Conservation (phyloP, 1,139 yeast species). For the Sugiyamaella novakii region DNA sequence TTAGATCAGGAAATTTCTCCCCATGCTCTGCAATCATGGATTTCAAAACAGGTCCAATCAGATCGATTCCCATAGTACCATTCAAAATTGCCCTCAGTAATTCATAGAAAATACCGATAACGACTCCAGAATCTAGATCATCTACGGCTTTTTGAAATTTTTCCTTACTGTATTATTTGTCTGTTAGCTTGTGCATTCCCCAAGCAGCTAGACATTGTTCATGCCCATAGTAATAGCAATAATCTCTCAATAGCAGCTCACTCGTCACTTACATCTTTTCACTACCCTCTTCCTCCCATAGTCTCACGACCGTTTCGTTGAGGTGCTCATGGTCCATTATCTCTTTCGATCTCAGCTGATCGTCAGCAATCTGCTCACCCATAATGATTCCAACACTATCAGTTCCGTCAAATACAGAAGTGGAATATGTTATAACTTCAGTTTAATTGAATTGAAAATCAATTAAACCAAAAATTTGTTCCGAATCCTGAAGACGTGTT, state of each 20-base stretch:
- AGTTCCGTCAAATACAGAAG: no score
- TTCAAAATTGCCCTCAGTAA: not conserved
- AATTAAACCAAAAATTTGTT: no score
- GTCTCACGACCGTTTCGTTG: constrained; percentile 5
- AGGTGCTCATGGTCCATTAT: constrained; percentile 10
- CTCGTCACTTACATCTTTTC: constrained; percentile 7
- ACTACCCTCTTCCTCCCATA: constrained; percentile 13
- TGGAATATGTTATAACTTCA: no score
- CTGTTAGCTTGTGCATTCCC: not conserved
- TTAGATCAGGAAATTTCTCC: constrained; percentile 14
- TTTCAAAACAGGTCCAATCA: not conserved
- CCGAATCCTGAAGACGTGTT: no score
- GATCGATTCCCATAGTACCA: constrained; percentile 6
- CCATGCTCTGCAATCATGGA: not conserved
- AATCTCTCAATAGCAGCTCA: not conserved
- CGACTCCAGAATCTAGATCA: constrained; percentile 6
- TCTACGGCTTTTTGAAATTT: constrained; percentile 11
- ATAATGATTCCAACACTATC: no score
- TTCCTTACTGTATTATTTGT: constrained; percentile 1
- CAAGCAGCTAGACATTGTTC: not conserved
- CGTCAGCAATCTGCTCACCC: not conserved
- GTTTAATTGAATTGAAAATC: no score
- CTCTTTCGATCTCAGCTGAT: not conserved
- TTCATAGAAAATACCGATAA: constrained; percentile 33
- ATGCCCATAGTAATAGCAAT: not conserved